Conservation (phyloP, 1,284 basidiomycete genomes). For the Sporisorium graminicola region DNA sequence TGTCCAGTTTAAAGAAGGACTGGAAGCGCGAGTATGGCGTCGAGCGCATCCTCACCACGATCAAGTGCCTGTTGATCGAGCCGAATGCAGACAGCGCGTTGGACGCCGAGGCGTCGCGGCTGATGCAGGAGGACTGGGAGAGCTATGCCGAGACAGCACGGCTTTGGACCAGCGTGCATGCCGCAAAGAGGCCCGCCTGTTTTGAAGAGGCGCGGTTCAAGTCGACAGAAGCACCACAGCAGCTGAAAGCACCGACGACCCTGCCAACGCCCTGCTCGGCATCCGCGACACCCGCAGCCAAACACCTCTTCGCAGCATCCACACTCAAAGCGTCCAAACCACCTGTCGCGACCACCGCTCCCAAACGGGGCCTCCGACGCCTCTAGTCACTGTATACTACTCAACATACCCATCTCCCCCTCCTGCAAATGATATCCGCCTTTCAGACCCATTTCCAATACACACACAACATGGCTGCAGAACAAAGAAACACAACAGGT, state of each 20-base stretch:
- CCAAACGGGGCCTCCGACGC: constrained; percentile 46
- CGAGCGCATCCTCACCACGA: constrained; percentile 82
- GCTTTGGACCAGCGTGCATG: constrained; percentile 87
- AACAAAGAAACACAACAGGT: no score
- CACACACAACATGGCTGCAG: no score
- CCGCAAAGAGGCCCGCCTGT: constrained; percentile 71
- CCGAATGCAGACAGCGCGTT: constrained; percentile 95
- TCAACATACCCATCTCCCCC: background rate
- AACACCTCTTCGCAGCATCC: background rate
- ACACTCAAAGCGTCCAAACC: constrained; percentile 1
- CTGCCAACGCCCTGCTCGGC: constrained; percentile 3
- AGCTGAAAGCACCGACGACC: background rate
- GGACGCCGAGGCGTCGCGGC: constrained; percentile 92
- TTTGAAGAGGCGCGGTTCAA: constrained; percentile 2
- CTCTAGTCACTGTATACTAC: constrained; percentile 15
- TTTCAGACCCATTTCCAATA: background rate
- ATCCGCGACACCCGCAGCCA: background rate
- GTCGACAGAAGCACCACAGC: background rate
- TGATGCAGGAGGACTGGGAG: constrained; percentile 82
- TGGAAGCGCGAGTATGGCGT: constrained; percentile 94
- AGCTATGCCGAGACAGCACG: constrained; percentile 84
- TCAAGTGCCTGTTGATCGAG: constrained; percentile 94
- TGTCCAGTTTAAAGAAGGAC: constrained; percentile 96
- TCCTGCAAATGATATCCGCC: background rate
- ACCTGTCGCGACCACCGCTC: constrained; percentile 13